Percentiles rank a stretch among this genome's conserved stretches.
Evolutionary conservation across 805 yeast genomes (phyloP).

Genomic region (Ogataea nonfermentans): DNA sequence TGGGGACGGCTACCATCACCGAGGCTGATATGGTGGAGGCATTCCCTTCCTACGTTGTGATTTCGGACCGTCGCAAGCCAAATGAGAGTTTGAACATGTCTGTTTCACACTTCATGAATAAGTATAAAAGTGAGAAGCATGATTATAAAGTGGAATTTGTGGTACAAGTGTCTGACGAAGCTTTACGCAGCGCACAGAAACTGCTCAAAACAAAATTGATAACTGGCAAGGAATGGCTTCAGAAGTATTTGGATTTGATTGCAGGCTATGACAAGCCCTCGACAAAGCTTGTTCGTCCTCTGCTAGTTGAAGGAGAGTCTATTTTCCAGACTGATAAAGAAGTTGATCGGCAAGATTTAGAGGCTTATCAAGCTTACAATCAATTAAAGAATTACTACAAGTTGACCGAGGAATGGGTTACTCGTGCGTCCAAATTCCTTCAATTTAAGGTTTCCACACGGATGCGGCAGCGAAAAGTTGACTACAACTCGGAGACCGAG

Average conservation of each 20-base stretch:
- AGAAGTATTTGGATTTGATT: constrained; percentile 42
- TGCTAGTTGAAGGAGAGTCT: constrained; percentile 56
- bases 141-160: constrained; percentile 43
- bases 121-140: constrained; percentile 13
- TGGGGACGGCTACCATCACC: constrained; percentile 35
- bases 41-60: constrained; percentile 53
- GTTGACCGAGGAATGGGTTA: constrained; percentile 50
- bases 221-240: constrained; percentile 52
- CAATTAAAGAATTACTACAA: constrained; percentile 42
- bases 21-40: constrained; percentile 52
- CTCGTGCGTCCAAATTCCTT: constrained; percentile 52
- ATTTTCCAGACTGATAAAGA: constrained; percentile 30
- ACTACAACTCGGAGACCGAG: constrained; percentile 24
- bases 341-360: constrained; percentile 3
- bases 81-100: constrained; percentile 35
- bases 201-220: constrained; percentile 41
- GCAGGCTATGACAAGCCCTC: constrained; percentile 43
- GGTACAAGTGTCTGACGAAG: constrained; percentile 51
- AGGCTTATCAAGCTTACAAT: constrained; percentile 23
- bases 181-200: constrained; percentile 38
- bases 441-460: constrained; percentile 52
- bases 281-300: constrained; percentile 41
- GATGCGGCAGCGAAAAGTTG: constrained; percentile 32
- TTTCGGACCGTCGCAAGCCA: constrained; percentile 25
- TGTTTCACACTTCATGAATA: constrained; percentile 33